Conservation (phyloP, 148 eudicot species). For the Silene uniflora region DNA sequence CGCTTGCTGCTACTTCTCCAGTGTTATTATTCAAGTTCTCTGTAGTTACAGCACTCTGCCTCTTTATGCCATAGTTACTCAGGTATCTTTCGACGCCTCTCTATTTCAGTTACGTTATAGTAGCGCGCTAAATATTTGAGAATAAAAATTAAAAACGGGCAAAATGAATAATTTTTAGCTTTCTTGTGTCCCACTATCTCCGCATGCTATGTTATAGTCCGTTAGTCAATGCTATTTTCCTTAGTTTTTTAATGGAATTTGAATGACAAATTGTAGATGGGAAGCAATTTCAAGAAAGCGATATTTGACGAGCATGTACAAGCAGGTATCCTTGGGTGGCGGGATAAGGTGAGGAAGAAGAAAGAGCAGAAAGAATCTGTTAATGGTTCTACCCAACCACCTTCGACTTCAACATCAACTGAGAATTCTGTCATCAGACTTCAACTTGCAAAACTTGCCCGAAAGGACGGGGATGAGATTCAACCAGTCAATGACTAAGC, state of each 20-base stretch:
- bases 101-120: background rate
- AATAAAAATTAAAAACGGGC: too few relatives aligned
- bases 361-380: conserved; percentile 32
- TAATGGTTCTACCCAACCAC: conserved; percentile 9
- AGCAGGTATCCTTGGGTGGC: conserved; percentile 85
- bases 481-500: conserved; percentile 19
- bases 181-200: too few relatives aligned
- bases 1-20: conserved; percentile 22
- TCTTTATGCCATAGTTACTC: conserved; percentile 85
- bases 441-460: conserved; percentile 20
- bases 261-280: conserved; percentile 50
- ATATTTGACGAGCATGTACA: conserved; percentile 85
- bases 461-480: conserved; percentile 18
- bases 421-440: conserved; percentile 21
- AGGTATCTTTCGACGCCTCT: conserved; percentile 34
- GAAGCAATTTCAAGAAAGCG: conserved; percentile 70
- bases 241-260: background rate
- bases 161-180: too few relatives aligned
- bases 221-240: background rate
- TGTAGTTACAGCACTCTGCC: conserved; percentile 94
- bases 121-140: too few relatives aligned
- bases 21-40: conserved; percentile 69
- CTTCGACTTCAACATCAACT: conserved; percentile 10
- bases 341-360: conserved; percentile 57
- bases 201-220: background rate